Base-by-base conservation (phyloP, 2,329 filamentous ascomycete species). In the Penicillium sp. region DNA sequence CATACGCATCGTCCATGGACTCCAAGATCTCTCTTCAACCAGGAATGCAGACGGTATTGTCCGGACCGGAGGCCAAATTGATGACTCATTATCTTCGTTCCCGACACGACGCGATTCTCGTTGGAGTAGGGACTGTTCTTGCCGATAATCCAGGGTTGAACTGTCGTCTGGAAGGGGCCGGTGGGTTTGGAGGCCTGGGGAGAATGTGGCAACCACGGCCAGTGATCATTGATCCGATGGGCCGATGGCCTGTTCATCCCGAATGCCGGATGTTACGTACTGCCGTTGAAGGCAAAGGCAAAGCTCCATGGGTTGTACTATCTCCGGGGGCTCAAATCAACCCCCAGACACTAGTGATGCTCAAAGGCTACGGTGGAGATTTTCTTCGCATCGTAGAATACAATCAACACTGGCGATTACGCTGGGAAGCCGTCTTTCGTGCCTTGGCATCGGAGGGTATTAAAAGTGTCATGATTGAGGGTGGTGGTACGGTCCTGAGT, bases 41-140 rank as follows among this genome's bases (percentile, higher is more conserved):
- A 0, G 92, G 92, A 15, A 81, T 86, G n/a, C 89, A 89, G 64
- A 97, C 93, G 2, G 81, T 84, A 0, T 84, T 97, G 15, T 97
- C 93, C 1, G 93, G 93, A 4, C 84, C 89, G 0, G 82, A 87
- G 62, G 91, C 91, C 38, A 96, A 96, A 75, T 84, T 90, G 53
- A 95, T 97, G 91, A 97, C 93, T 0, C 93, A 97, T 75, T 91
- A 89, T 72, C 84, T 97, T 29, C 90, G 93, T 67, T 87, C 88
- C 13, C 84, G 83, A 17, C 92, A 97, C 76, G 86, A 90, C 62
- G 91, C 90, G 40, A 96, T 97, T 65, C 81, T 95, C 25, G 81
- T 97, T 33, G 93, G 93, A 23, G 90, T 89, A 5, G 89, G 89
- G 3, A 97, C 93, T 1, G 90, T 91, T 8, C 79, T 91, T 27